These are phyloP conservation scores for Russula sp. DNA, from an alignment of 768 basidiomycete species.

Conservation along the genomic window DNA sequence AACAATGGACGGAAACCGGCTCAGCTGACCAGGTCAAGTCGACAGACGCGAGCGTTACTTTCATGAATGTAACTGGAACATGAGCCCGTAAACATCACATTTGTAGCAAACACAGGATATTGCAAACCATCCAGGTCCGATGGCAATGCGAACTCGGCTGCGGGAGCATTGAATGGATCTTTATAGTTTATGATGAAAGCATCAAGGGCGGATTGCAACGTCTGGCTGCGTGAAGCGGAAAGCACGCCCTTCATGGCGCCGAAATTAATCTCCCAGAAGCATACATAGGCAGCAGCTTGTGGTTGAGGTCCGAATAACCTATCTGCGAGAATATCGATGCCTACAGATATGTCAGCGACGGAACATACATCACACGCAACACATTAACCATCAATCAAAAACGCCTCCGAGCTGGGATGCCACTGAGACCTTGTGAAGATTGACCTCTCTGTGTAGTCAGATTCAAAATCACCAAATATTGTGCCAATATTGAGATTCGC, in stretches of 20 bases:
- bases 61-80: constrained; percentile 75
- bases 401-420: constrained; percentile 28
- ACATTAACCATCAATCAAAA: constrained; percentile 46
- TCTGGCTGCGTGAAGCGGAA: constrained; percentile 47
- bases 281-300: constrained; percentile 77
- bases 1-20: constrained; percentile 47
- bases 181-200: constrained; percentile 65
- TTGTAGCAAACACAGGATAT: background rate
- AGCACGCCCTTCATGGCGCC: constrained; percentile 55
- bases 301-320: constrained; percentile 89
- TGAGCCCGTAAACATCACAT: background rate
- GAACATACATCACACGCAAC: background rate
- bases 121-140: constrained; percentile 73
- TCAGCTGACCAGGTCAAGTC: constrained; percentile 53
- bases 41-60: constrained; percentile 49
- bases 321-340: constrained; percentile 73
- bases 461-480: constrained; percentile 46
- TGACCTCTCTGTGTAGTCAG: constrained; percentile 42
- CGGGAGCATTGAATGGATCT: constrained; percentile 78
- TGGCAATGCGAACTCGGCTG: constrained; percentile 53
- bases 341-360: constrained; percentile 32
- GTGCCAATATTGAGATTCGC: constrained; percentile 48
- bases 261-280: constrained; percentile 85
- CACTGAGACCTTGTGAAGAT: constrained; percentile 27
- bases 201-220: constrained; percentile 46